phyloP scores from a whole-genome alignment of 192 early-diverging fungal genomes.

The Martensiomyces pterosporus region DNA sequence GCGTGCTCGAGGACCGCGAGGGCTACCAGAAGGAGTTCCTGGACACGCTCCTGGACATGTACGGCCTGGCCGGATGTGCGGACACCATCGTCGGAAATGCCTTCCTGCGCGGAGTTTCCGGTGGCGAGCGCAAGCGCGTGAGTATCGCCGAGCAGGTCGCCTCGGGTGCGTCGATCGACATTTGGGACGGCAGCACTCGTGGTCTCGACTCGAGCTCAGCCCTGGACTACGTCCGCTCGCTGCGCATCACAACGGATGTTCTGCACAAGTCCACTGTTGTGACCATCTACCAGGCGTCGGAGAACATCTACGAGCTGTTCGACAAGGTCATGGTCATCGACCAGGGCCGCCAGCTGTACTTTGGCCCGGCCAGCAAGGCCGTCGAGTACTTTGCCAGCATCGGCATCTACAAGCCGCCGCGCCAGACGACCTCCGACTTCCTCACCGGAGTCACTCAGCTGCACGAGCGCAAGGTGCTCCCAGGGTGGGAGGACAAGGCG shows the following conservation, averaged over 20 bases:
- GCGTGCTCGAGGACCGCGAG: too few relatives aligned
- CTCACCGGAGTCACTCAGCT: constrained; percentile 67
- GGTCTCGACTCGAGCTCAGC: too few relatives aligned
- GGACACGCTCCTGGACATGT: too few relatives aligned
- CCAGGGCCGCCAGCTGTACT: constrained; percentile 65
- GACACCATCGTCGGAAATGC: too few relatives aligned
- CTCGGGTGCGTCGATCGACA: too few relatives aligned
- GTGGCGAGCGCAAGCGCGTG: too few relatives aligned
- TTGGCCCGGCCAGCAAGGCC: constrained; percentile 59
- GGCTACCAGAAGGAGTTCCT: too few relatives aligned
- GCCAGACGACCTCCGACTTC: constrained; percentile 70
- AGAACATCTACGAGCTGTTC: constrained; percentile 73
- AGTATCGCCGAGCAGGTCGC: too few relatives aligned
- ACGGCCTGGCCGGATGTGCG: too few relatives aligned
- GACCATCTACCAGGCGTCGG: constrained; percentile 68
- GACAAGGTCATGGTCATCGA: constrained; percentile 64
- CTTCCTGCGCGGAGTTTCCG: too few relatives aligned
- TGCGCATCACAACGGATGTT: constrained; percentile 68
- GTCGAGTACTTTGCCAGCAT: constrained; percentile 60
- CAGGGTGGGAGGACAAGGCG: constrained; percentile 55
- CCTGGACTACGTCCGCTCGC: constrained; percentile 66
- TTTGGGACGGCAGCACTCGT: too few relatives aligned
- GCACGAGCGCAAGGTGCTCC: constrained; percentile 51
- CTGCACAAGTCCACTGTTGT: constrained; percentile 57
- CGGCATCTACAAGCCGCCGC: constrained; percentile 58